Evolutionary conservation across 768 basidiomycete species (phyloP).

Genomic region (Cytidiella melzeri): DNA sequence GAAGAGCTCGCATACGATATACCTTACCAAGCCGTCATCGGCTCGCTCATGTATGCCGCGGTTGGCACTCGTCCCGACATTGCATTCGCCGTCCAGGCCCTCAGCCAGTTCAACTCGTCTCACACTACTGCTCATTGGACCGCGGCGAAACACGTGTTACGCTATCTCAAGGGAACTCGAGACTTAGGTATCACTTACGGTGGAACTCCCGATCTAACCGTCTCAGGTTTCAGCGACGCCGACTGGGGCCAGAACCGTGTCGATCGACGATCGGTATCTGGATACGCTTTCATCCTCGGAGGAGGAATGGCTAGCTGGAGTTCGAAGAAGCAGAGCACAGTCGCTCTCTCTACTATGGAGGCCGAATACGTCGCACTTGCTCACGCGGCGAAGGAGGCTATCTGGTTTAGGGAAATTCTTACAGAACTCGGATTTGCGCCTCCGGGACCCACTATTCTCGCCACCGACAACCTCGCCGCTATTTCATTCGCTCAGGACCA

Average conservation of each 20-base stretch:
- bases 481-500: conserved; percentile 25
- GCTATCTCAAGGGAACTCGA: conserved; percentile 32
- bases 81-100: conserved; percentile 20
- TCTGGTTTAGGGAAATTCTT: conserved; percentile 30
- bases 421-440: conserved; percentile 20
- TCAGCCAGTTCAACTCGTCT: conserved; percentile 19
- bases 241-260: conserved; percentile 16
- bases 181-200: conserved; percentile 20
- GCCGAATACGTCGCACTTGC: conserved; percentile 34
- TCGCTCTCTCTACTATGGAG: conserved; percentile 36
- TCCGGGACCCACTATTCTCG: conserved; percentile 20
- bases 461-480: conserved; percentile 32
- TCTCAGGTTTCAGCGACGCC: conserved; percentile 24
- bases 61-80: conserved; percentile 30
- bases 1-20: conserved; percentile 1
- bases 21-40: conserved; percentile 18
- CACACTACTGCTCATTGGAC: conserved; percentile 30
- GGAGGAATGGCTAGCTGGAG: conserved; percentile 32
- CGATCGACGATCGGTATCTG: conserved; percentile 28
- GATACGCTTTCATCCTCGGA: conserved; percentile 31
- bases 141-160: conserved; percentile 30
- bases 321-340: conserved; percentile 31
- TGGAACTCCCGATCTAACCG: conserved; percentile 25
- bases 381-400: conserved; percentile 26
- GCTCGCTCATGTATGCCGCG: conserved; percentile 24